Evolutionary conservation across 768 basidiomycete genomes (phyloP).

Genomic region (Phylloporus sp.): DNA sequence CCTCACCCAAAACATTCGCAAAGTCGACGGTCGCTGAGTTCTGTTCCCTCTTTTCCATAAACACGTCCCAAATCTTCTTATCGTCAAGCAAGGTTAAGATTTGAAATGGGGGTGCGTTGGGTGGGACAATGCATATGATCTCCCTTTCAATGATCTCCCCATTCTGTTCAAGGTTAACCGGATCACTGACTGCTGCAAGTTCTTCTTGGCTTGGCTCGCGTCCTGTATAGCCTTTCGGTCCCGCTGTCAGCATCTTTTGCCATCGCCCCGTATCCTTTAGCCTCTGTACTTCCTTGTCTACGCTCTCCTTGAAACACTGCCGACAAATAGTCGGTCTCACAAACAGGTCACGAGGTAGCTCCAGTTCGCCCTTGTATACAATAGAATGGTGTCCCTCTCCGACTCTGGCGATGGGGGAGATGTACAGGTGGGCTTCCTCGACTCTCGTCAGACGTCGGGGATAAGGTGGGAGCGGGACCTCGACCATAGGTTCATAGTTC

Average conservation of each 20-base stretch:
- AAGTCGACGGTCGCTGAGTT: neutral
- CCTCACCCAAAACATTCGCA: neutral
- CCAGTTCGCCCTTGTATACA: constrained; percentile 49
- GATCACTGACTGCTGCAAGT: neutral
- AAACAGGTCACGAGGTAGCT: constrained; percentile 44
- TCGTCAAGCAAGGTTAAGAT: neutral
- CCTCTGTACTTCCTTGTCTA: constrained; percentile 17
- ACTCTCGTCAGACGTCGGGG: constrained; percentile 17
- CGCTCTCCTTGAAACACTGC: constrained; percentile 35
- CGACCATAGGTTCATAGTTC: constrained; percentile 28
- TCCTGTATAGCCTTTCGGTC: constrained; percentile 6
- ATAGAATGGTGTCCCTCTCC: constrained; percentile 53
- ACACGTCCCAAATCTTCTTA: neutral
- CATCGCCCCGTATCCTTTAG: constrained; percentile 24
- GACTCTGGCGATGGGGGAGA: constrained; percentile 34
- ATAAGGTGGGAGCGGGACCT: constrained; percentile 27
- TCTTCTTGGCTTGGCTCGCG: constrained; percentile 1
- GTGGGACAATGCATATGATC: constrained; percentile 8
- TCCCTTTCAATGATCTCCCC: constrained; percentile 20
- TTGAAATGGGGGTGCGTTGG: neutral
- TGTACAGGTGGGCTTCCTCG: constrained; percentile 47
- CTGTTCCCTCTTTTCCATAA: neutral
- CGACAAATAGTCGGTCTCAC: constrained; percentile 34
- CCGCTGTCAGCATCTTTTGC: constrained; percentile 15
- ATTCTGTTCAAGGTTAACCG: neutral